Evolutionary conservation across 106 monocot species (phyloP), one percentile per base, ranked within the genome.

Genomic region (Phalaenopsis aphrodite): DNA sequence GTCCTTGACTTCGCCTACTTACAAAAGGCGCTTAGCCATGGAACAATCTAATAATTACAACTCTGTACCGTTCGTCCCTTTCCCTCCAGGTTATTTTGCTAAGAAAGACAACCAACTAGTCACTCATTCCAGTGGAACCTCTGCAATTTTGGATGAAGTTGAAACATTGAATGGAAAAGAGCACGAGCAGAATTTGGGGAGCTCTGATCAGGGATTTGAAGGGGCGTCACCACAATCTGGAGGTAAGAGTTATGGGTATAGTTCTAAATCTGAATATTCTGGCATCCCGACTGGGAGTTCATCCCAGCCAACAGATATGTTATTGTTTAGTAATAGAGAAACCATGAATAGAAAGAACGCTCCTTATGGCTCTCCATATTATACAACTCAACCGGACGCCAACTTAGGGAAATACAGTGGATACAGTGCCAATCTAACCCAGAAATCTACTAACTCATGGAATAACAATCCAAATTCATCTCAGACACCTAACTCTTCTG

Each of bases 31-130:
- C 3, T 78, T 93, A 39, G 88, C 95, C n/a, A 85, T 91, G 82
- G 93, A 95, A 76, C 95, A 99, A 79, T 84, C 92, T 38, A 91
- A 86, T 72, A 86, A 81, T 69, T 84, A 88, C 19, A 83, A 89
- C 75, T 95, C 90, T 75, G 88, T 99, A n/a, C 99, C 99, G 1
- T 99, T 99, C 80, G 95, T 95, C 2, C 99, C 99, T 36, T 95
- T 99, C 64, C 99, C 99, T n/a, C 95, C 94, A 0, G 95, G 79
- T 77, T 99, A 95, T 76, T 99, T 99, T 86, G 93, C 95, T 5
- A 99, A 91, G 77, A 93, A 94, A 81, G 91, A 87, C 38, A 89
- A 83, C 30, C 85, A 88, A 42, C 39, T 82, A 48, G 89, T 89
- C 82, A 42, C 37, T 84, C 46, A 77, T 19, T 37, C 78, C 24